A percentile compares a stretch with the other conserved stretches of the same genome.
Conservation (phyloP, 2,329 filamentous ascomycete species). For the Penicillium sp. region DNA sequence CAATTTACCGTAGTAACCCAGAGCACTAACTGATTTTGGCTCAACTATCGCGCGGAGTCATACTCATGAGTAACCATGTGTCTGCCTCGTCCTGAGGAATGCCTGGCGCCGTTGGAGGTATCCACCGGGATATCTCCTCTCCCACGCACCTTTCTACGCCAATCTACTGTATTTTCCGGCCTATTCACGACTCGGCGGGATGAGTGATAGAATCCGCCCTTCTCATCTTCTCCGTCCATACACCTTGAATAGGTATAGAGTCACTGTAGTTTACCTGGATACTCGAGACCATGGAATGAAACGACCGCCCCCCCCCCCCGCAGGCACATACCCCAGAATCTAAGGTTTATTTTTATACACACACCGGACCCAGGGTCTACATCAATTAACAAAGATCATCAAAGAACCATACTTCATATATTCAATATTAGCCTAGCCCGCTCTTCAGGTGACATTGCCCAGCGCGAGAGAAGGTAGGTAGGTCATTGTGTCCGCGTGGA, state of each 20-base stretch:
- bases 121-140: not conserved
- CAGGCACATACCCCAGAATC: constrained; percentile 1
- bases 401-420: constrained; percentile 1
- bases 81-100: not conserved
- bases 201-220: not conserved
- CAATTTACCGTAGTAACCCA: not conserved
- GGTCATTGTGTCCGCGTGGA: not conserved
- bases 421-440: not conserved
- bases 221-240: not conserved
- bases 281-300: not conserved
- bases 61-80: not conserved
- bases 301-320: not conserved
- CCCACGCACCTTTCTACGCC: not conserved
- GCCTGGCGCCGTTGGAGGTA: not conserved
- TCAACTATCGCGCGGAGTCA: not conserved
- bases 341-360: not conserved
- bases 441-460: constrained; percentile 3
- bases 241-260: not conserved
- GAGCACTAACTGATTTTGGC: not conserved
- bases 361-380: constrained; percentile 5
- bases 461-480: not conserved
- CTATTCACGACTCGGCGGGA: not conserved
- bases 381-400: not conserved
- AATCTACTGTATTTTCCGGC: not conserved
- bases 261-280: not conserved